These are phyloP conservation scores for Candida yuanshanica DNA, from an alignment of 805 yeast genomes.

Conservation along the genomic window DNA sequence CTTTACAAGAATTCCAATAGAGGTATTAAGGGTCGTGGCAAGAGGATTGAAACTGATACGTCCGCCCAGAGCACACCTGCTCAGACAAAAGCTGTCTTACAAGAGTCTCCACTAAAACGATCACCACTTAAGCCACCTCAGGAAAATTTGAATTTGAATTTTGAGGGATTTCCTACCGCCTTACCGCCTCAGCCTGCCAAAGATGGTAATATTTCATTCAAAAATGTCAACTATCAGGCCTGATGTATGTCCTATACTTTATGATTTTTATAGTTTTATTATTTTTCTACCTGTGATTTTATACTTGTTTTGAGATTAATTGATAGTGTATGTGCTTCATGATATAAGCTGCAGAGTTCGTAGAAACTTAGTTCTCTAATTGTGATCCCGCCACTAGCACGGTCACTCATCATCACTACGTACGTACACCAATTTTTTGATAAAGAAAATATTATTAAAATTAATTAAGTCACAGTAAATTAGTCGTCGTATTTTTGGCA, in stretches of 20 bases:
- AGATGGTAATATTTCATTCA: conserved; percentile 19
- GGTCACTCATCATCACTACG: too few species aligned
- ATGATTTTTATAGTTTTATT: not conserved
- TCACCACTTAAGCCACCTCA: conserved; percentile 1
- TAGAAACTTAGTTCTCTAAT: too few species aligned
- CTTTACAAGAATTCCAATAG: conserved; percentile 84
- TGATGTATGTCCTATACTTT: conserved; percentile 4
- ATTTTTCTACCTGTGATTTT: not conserved
- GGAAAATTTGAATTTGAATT: not conserved
- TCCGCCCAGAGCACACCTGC: not conserved
- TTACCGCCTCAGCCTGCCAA: conserved; percentile 2
- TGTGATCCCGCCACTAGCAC: too few species aligned
- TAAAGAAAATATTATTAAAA: too few species aligned
- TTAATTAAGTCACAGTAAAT: too few species aligned
- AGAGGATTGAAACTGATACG: conserved; percentile 24
- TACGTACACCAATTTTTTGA: too few species aligned
- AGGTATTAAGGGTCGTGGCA: conserved; percentile 91
- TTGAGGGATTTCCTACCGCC: conserved; percentile 1
- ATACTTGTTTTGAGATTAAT: too few species aligned
- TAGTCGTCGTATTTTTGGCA: too few species aligned
- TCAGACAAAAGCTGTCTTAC: not conserved
- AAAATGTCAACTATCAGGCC: conserved; percentile 19
- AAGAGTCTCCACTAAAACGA: not conserved
- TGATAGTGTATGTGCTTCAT: too few species aligned
- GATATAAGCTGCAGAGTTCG: too few species aligned